These are phyloP conservation scores for Hanseniaspora guilliermondii DNA, from an alignment of 805 yeast genomes.

Conservation along the genomic window DNA sequence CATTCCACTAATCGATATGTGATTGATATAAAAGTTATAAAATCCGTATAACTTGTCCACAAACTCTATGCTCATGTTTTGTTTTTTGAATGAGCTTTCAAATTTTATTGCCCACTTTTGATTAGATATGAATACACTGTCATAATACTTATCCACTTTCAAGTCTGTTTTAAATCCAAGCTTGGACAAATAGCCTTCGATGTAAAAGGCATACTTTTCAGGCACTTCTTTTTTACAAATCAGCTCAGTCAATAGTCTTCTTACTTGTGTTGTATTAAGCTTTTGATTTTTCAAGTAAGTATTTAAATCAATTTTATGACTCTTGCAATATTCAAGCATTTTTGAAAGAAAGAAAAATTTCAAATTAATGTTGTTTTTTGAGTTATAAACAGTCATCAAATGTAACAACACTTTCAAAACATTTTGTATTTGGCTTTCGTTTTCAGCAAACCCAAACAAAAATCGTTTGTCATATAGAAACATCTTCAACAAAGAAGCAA, in stretches of 20 bases:
- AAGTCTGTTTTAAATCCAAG: neutral
- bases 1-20: neutral
- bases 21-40: slow-evolving; percentile 9
- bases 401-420: slow-evolving; percentile 4
- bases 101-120: slow-evolving; percentile 8
- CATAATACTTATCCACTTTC: neutral
- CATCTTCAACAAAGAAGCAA: neutral
- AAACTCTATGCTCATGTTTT: neutral
- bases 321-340: neutral
- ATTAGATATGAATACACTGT: neutral
- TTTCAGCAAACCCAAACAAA: slow-evolving; percentile 4
- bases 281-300: neutral
- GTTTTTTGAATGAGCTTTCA: slow-evolving; percentile 1
- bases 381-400: neutral
- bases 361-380: neutral
- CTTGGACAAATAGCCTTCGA: neutral
- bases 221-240: neutral
- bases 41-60: slow-evolving; percentile 10
- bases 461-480: slow-evolving; percentile 3
- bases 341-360: slow-evolving; percentile 6
- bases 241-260: neutral
- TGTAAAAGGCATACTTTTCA: neutral
- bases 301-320: neutral
- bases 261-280: neutral
- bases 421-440: slow-evolving; percentile 1